Conservation (phyloP, 306 rosid genomes). For the Quercus alba region DNA sequence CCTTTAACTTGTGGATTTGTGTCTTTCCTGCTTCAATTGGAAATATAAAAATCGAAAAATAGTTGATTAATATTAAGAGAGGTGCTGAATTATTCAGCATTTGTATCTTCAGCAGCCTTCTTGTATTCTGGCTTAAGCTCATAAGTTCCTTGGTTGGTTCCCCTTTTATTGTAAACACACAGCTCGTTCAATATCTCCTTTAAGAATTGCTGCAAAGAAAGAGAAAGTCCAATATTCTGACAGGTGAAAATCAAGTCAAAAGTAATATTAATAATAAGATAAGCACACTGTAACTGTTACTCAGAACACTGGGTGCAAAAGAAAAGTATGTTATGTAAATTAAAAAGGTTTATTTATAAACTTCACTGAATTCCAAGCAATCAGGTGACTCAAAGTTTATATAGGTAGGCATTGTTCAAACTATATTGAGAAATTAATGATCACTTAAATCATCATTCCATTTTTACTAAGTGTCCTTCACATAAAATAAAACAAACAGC, state of each 20-base stretch:
- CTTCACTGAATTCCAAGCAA: neutral
- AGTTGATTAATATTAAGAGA: neutral
- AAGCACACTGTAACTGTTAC: neutral
- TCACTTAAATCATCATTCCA: neutral
- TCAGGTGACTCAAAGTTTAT: neutral
- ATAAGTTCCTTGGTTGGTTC: constrained; percentile 97
- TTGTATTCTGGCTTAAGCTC: constrained; percentile 99
- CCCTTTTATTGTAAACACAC: constrained; percentile 95
- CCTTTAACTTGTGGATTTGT: neutral
- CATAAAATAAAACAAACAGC: neutral
- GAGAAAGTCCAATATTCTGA: constrained; percentile 3
- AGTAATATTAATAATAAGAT: neutral
- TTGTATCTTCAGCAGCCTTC: constrained; percentile 79
- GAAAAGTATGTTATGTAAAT: neutral
- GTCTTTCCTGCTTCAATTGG: neutral
- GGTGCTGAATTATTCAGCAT: constrained; percentile 45
- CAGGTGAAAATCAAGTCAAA: neutral
- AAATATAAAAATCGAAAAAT: neutral
- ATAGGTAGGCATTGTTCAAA: neutral
- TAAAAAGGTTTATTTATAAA: neutral
- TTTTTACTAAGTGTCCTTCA: neutral
- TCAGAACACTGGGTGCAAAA: neutral
- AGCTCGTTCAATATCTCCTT: constrained; percentile 95
- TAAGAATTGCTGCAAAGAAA: constrained; percentile 85
- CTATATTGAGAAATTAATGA: neutral